phyloP scores from a whole-genome alignment of 2,329 filamentous ascomycete genomes.

The Stemphylium lycopersici region DNA sequence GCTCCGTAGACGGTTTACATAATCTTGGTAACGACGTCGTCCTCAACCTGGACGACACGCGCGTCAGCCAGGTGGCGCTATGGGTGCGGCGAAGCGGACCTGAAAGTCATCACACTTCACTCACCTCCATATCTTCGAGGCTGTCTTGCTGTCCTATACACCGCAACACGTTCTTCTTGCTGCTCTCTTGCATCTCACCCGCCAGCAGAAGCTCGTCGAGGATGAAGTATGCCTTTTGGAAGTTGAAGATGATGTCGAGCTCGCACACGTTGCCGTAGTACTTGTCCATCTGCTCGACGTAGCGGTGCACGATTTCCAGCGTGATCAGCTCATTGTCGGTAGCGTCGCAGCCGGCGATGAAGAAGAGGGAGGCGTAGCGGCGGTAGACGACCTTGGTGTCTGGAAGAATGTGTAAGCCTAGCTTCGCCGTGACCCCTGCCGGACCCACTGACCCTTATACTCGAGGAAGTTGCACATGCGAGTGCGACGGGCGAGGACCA shows the following conservation, averaged over 20 bases:
- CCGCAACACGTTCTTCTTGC: constrained; percentile 96
- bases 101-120: constrained; percentile 50
- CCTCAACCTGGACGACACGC: constrained; percentile 72
- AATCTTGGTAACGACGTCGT: constrained; percentile 84
- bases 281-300: constrained; percentile 99
- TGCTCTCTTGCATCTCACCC: constrained; percentile 97
- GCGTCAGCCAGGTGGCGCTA: constrained; percentile 51
- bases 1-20: constrained; percentile 60
- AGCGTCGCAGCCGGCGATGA: constrained; percentile 96
- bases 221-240: constrained; percentile 99
- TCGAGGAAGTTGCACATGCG: constrained; percentile 99
- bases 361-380: constrained; percentile 97
- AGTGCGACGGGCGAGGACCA: constrained; percentile 91
- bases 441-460: constrained; percentile 78
- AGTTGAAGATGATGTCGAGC: constrained; percentile 99
- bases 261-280: constrained; percentile 99
- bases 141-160: constrained; percentile 98
- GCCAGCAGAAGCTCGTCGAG: constrained; percentile 94
- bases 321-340: constrained; percentile 98
- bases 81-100: constrained; percentile 25
- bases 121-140: constrained; percentile 98
- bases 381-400: constrained; percentile 99
- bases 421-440: constrained; percentile 21
- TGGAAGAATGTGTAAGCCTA: constrained; percentile 52
- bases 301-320: constrained; percentile 97